Evolutionary conservation across 352 stramenopile genomes (phyloP).

Genomic region (Phytophthora idaei): DNA sequence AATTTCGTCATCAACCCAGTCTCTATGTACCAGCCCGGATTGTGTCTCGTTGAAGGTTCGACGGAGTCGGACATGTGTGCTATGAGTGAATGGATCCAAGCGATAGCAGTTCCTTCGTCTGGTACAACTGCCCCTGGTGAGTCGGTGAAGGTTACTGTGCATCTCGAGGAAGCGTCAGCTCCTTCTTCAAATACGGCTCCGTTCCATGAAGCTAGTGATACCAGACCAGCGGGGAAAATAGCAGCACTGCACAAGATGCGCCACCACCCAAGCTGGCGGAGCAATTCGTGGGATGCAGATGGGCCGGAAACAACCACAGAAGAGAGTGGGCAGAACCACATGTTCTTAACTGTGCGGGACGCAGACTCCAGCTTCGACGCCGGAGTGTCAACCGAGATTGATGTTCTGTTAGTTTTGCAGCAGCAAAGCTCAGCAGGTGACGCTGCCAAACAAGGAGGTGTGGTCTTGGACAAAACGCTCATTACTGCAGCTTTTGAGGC

Average conservation of each 20-base stretch:
- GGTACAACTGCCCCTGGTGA: slow-evolving; percentile 75
- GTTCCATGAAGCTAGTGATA: slow-evolving; percentile 39
- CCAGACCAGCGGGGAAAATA: slow-evolving; percentile 36
- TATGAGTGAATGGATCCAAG: slow-evolving; percentile 83
- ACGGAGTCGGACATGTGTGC: slow-evolving; percentile 66
- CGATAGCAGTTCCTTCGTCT: slow-evolving; percentile 67
- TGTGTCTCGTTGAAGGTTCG: slow-evolving; percentile 71
- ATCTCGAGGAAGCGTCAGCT: slow-evolving; percentile 66
- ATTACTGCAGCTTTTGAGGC: slow-evolving; percentile 69
- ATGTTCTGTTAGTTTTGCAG: slow-evolving; percentile 76
- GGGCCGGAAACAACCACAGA: slow-evolving; percentile 45
- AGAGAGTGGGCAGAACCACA: slow-evolving; percentile 60
- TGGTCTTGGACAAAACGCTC: slow-evolving; percentile 43
- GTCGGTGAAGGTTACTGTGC: slow-evolving; percentile 80
- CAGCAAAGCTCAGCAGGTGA: slow-evolving; percentile 46
- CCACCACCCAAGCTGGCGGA: slow-evolving; percentile 81
- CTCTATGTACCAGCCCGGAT: slow-evolving; percentile 63
- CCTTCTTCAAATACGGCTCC: slow-evolving; percentile 22
- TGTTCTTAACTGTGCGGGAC: slow-evolving; percentile 80
- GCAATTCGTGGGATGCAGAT: slow-evolving; percentile 83
- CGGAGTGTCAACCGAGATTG: slow-evolving; percentile 62
- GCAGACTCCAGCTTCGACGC: slow-evolving; percentile 60
- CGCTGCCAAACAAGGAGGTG: slow-evolving; percentile 40
- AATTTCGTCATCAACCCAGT: slow-evolving; percentile 78
- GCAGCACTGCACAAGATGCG: slow-evolving; percentile 75